Evolutionary conservation across 768 basidiomycete genomes (phyloP), one percentile per base, ranked within the genome.

Genomic region (Neoboletus magnificus): DNA sequence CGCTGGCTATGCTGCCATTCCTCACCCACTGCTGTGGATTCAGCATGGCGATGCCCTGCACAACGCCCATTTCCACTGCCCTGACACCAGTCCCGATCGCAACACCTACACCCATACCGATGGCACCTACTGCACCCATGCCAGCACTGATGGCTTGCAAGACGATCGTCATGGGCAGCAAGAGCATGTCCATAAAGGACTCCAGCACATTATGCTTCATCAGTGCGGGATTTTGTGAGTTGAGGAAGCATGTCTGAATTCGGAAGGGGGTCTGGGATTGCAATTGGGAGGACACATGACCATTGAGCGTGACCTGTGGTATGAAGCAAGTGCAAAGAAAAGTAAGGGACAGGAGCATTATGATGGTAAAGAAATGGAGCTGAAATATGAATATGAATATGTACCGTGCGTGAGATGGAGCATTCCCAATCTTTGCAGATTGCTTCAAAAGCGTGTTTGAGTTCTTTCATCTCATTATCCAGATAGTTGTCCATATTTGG

Each of bases 401-500:
- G 23, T 45, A 91, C 91, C 11, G 56, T 48, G 5, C 32, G 36
- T n/a, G 55, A 51, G 7, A 62, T 50, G 72, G 89, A 80, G 9
- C 74, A 76, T 55, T 95, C 89, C 97, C 94, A 98, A 1, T 75
- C 77, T 55, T 82, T 82, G 67, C 89, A 94, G 15, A 89, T 88
- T 2, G 70, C 74, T 32, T 91, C 89, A 52, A 97, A 83, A 0
- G 79, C 75, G 5, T 78, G 79, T 64, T 93, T 93, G 48, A 92
- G 79, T 55, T 80, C 81, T 54, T 97, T 94, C 6, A 88, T 80
- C 69, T 99, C 96, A 66, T 98, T 93, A 56, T 93, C 89, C 3
- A 98, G 85, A 64, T 98, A 98, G 65, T 98, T 95, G 66, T 97
- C 95, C 92, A 98, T 97, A 69, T 95, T 90, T 11, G 81, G 77